Percentiles rank a stretch among this genome's conserved stretches.
phyloP scores from a whole-genome alignment of 345 rosid genomes.

The Leavenworthia alabamica region DNA sequence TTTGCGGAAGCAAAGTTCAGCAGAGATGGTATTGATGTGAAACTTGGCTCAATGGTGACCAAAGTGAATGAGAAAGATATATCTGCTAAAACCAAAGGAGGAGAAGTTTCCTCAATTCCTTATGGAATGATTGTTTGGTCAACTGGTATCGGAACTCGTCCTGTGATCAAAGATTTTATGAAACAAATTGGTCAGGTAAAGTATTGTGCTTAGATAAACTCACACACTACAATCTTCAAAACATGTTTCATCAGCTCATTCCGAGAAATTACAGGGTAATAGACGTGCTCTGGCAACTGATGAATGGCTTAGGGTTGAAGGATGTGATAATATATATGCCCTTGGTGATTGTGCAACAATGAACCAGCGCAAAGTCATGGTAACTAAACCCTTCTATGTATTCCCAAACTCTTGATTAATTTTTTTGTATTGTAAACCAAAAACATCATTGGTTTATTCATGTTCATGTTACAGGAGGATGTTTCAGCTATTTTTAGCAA shows the following conservation, averaged over 20 bases:
- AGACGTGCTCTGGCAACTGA: slow-evolving; percentile 96
- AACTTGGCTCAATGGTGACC: slow-evolving; percentile 88
- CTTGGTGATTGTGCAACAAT: slow-evolving; percentile 99
- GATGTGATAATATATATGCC: slow-evolving; percentile 59
- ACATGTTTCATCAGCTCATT: not conserved
- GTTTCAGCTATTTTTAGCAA: slow-evolving; percentile 65
- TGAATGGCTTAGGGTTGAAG: slow-evolving; percentile 94
- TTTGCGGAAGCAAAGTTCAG: slow-evolving; percentile 89
- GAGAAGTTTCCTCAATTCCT: slow-evolving; percentile 52
- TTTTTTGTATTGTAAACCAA: not conserved
- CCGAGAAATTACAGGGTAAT: slow-evolving; percentile 40
- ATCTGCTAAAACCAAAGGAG: slow-evolving; percentile 65
- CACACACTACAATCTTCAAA: not conserved
- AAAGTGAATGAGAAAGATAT: slow-evolving; percentile 74
- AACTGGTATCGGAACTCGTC: slow-evolving; percentile 89
- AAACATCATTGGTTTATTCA: not conserved
- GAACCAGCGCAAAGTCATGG: slow-evolving; percentile 98
- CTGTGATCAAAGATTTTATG: slow-evolving; percentile 85
- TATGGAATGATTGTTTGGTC: slow-evolving; percentile 99
- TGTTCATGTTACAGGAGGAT: slow-evolving; percentile 58
- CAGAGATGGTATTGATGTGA: slow-evolving; percentile 89
- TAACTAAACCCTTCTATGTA: slow-evolving; percentile 10
- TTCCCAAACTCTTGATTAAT: not conserved
- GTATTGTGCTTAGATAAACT: slow-evolving; percentile 8
- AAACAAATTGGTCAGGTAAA: slow-evolving; percentile 88